These are phyloP conservation scores for Vaccinium vitisidaea DNA, from an alignment of 148 eudicot genomes.

Conservation along the genomic window DNA sequence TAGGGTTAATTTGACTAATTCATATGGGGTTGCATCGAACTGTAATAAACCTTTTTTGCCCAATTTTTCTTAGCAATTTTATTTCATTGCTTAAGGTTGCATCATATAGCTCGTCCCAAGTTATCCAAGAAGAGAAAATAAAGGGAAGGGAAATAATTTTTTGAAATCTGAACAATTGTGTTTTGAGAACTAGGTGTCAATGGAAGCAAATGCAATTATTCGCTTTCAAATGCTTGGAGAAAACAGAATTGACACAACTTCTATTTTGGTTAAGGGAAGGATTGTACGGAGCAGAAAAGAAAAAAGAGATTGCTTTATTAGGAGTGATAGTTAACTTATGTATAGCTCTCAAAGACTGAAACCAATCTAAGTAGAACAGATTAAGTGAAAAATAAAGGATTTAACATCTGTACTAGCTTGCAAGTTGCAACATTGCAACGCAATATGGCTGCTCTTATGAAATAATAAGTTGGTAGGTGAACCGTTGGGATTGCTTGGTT, in stretches of 20 bases:
- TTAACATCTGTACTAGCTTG: not conserved
- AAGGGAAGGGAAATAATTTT: not conserved
- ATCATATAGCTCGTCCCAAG: not conserved
- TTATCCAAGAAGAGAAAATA: not conserved
- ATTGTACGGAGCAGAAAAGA: no score
- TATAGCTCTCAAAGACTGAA: not conserved
- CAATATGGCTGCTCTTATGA: not conserved
- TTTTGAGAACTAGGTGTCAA: not conserved
- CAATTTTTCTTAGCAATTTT: not conserved
- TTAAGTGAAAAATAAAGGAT: not conserved
- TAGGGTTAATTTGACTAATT: not conserved
- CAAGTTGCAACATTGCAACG: not conserved
- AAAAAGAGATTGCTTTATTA: not conserved
- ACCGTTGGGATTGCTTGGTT: not conserved
- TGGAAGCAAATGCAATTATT: not conserved
- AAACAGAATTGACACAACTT: not conserved
- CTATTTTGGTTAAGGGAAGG: not conserved
- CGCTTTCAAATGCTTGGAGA: not conserved
- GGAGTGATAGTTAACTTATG: not conserved
- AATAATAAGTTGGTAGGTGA: not conserved
- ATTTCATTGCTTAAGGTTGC: not conserved
- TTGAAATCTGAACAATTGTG: constrained; percentile 1
- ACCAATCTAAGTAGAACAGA: not conserved
- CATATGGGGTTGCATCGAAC: not conserved
- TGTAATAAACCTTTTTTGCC: not conserved